These are phyloP conservation scores for Yamadazyma aaseri DNA, from an alignment of 1,139 yeast species.

Conservation along the genomic window DNA sequence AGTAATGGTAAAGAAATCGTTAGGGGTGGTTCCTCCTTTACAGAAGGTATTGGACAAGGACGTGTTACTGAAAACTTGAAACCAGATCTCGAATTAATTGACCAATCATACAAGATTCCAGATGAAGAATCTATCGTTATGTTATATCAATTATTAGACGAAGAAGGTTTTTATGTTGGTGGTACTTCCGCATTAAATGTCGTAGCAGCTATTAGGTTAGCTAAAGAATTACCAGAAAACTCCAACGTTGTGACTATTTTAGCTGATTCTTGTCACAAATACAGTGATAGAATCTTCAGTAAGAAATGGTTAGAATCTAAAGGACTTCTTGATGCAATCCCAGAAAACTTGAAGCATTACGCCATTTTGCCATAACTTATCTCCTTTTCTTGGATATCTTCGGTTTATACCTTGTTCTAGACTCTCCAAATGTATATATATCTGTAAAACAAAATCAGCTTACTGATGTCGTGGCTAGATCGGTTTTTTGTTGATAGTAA, in stretches of 20 bases:
- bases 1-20: conserved; percentile 61
- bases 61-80: conserved; percentile 80
- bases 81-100: conserved; percentile 66
- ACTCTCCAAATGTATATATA: background rate
- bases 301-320: conserved; percentile 73
- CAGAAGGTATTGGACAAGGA: conserved; percentile 96
- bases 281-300: conserved; percentile 77
- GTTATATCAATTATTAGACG: conserved; percentile 79
- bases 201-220: conserved; percentile 75
- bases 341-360: conserved; percentile 69
- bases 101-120: conserved; percentile 73
- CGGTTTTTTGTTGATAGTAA: background rate
- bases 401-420: too few relatives aligned
- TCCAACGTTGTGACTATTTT: conserved; percentile 81
- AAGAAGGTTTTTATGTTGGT: conserved; percentile 89
- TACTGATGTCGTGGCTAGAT: background rate
- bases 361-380: conserved; percentile 23
- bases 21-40: conserved; percentile 79
- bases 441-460: too few relatives aligned
- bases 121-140: conserved; percentile 76
- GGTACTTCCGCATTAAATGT: conserved; percentile 85
- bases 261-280: conserved; percentile 88
- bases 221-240: conserved; percentile 73
- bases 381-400: background rate
- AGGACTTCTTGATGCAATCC: conserved; percentile 63